Base-by-base conservation (phyloP, 2,329 filamentous ascomycete species). In the Fusarium sp. region DNA sequence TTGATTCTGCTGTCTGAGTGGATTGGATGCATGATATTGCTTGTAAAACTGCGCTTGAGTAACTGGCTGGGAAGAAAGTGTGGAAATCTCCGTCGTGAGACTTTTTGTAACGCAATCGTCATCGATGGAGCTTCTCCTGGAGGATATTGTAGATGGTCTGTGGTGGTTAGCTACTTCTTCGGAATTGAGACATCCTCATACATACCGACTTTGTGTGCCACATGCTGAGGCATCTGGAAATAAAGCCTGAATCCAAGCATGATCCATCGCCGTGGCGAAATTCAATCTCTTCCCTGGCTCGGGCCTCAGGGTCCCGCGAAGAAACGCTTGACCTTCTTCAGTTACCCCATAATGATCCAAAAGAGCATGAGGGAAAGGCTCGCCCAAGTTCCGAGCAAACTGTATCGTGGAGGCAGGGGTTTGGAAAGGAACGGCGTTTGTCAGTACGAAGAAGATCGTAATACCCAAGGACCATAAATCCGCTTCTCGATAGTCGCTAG, bases 401-500 rank as follows among this genome's bases (percentile, higher is more conserved):
- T 25, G 16, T 19, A 34, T 26, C 7, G 31, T 16, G 1, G 45
- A 13, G 8, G 2, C 11, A 5, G 18, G 26, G 6, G 10, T 14
- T 25, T 19, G 23, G 28, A 58, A 58, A 8, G 55, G 45, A 2
- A 52, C 21, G 1, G 2, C 9, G 6, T 51, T 51, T 13, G 45
- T 58, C 6, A 58, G 21, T 3, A 52, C 44, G 10, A 51, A 58
- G 26, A 58, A 52, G 4, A 41, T 12, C 2, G 55, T 58, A 25
- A 58, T 26, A 0, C 55, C 55, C 7, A 52, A 19, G 2, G 55
- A 21, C 55, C 55, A 58, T 16, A 28, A 3, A 12, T 58, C 55
- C 14, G 37, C 55, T 10, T 7, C 25, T 7, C 2, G 13, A 11
- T 43, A 23, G 12, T 43, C 4, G 1, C 31, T 21, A 4, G 7